phyloP scores from a whole-genome alignment of 495 filamentous ascomycete genomes.

The Clohesyomyces aquaticus region DNA sequence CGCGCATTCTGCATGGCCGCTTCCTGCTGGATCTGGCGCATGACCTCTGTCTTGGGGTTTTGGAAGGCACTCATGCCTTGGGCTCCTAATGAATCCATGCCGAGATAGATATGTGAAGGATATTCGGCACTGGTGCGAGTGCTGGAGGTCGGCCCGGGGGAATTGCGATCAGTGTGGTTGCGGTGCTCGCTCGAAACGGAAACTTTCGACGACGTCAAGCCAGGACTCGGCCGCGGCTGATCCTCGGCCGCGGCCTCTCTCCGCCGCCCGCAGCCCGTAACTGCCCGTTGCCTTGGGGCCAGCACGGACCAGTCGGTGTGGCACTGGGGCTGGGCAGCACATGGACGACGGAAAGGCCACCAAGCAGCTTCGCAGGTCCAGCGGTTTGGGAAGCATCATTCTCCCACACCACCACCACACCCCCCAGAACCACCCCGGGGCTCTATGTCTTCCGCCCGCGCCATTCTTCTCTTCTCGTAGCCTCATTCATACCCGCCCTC shows the following conservation, averaged over 20 bases:
- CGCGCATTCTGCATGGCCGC: constrained; percentile 74
- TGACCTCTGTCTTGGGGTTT: constrained; percentile 67
- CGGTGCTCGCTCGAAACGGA: neutral
- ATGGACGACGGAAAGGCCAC: constrained; percentile 34
- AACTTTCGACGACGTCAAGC: neutral
- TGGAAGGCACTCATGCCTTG: constrained; percentile 33
- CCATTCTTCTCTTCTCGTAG: constrained; percentile 36
- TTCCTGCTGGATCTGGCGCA: constrained; percentile 75
- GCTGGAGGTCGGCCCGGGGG: neutral
- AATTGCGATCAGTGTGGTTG: neutral
- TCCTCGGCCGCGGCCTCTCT: neutral
- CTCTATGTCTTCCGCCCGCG: constrained; percentile 28
- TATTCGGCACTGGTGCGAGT: neutral
- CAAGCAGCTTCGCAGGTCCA: constrained; percentile 15
- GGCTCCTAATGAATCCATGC: constrained; percentile 40
- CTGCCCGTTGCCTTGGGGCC: too few relatives aligned
- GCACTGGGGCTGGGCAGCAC: too few relatives aligned
- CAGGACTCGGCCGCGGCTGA: neutral
- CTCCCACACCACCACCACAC: neutral
- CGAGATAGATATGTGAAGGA: constrained; percentile 5
- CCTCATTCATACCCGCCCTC: neutral
- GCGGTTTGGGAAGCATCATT: too few relatives aligned
- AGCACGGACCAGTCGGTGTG: too few relatives aligned
- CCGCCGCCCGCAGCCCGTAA: too few relatives aligned
- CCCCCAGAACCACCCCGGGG: neutral